A percentile compares a stretch with the other conserved stretches of the same genome.
Evolutionary conservation across 2,329 filamentous ascomycete species (phyloP).

Genomic region (Teratosphaeria gauchensis): DNA sequence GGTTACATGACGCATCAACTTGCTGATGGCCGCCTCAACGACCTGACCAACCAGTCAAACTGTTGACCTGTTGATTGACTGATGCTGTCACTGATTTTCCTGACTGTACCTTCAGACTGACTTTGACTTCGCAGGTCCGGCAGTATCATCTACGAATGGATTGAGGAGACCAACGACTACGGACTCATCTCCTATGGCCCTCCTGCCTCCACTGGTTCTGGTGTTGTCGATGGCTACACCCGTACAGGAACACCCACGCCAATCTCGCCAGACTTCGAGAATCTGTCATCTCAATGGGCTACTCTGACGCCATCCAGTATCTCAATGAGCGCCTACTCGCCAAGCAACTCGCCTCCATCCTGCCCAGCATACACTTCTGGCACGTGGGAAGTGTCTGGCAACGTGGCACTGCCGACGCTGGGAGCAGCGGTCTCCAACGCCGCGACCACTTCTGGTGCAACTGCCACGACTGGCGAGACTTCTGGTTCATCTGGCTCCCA

Average conservation of each 20-base stretch:
- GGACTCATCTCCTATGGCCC: slow-evolving; percentile 68
- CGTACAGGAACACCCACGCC: slow-evolving; percentile 66
- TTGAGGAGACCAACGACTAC: slow-evolving; percentile 73
- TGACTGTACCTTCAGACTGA: neutral
- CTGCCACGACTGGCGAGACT: neutral
- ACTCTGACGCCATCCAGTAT: slow-evolving; percentile 61
- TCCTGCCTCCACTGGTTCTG: slow-evolving; percentile 28
- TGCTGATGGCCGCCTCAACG: too few relatives aligned
- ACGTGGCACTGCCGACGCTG: slow-evolving; percentile 58
- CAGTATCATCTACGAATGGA: slow-evolving; percentile 83
- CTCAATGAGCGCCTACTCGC: slow-evolving; percentile 54
- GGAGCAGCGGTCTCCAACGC: slow-evolving; percentile 29
- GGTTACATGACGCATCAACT: too few relatives aligned
- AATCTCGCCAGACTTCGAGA: slow-evolving; percentile 65
- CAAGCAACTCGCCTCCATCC: slow-evolving; percentile 50
- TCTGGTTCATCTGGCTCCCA: neutral
- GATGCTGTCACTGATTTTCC: neutral
- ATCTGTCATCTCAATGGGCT: slow-evolving; percentile 68
- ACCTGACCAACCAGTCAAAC: too few relatives aligned
- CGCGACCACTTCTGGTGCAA: neutral
- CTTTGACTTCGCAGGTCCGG: slow-evolving; percentile 45
- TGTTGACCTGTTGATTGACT: neutral
- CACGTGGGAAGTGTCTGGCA: slow-evolving; percentile 65
- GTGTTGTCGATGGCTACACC: slow-evolving; percentile 57
- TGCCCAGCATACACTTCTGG: slow-evolving; percentile 62